These are phyloP conservation scores for Corylus heterophylla DNA, from an alignment of 306 rosid genomes.

Conservation along the genomic window DNA sequence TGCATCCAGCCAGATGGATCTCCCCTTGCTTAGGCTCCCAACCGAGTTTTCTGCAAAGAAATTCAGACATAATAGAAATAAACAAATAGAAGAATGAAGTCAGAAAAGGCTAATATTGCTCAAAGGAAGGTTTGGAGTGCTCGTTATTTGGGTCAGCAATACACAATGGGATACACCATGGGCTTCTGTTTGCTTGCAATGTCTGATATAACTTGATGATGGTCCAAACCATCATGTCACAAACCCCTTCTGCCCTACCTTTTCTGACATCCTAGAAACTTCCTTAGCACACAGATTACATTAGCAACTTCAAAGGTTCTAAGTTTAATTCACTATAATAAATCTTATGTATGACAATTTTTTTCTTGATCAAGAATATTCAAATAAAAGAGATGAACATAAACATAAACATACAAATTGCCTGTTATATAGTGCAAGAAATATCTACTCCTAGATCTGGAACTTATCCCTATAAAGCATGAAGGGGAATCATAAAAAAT, in stretches of 20 bases:
- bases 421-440: neutral
- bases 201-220: neutral
- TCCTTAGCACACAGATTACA: neutral
- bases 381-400: neutral
- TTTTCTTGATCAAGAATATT: neutral
- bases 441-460: neutral
- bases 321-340: neutral
- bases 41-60: conserved; percentile 77
- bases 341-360: neutral
- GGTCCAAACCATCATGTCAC: neutral
- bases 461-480: neutral
- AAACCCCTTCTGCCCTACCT: neutral
- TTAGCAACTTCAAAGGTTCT: neutral
- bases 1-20: conserved; percentile 70
- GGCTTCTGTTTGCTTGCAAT: neutral
- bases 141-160: neutral
- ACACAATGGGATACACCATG: neutral
- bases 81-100: neutral
- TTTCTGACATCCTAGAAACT: neutral
- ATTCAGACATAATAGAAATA: conserved; percentile 2
- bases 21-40: conserved; percentile 79
- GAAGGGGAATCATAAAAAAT: neutral
- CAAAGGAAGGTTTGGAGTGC: neutral
- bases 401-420: neutral
- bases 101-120: neutral